A percentile compares a stretch with the other conserved stretches of the same genome.
These are phyloP conservation scores for Claviceps quebecensis DNA, from an alignment of 2,329 filamentous ascomycete species.

Conservation along the genomic window DNA sequence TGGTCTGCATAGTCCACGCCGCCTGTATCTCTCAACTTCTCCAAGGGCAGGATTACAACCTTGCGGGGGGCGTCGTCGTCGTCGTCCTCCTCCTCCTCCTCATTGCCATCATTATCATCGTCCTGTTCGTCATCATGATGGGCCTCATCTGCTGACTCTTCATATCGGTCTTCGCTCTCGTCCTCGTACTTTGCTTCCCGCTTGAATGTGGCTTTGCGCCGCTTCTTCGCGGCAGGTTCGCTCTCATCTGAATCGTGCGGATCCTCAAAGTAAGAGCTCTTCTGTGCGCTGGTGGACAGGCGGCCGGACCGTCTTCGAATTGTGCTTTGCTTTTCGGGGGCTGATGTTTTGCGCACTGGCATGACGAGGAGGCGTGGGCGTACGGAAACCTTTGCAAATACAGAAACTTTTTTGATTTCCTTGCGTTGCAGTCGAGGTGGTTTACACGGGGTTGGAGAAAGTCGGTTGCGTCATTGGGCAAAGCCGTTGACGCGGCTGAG, in stretches of 20 bases:
- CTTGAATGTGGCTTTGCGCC: constrained; percentile 14
- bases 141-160: constrained; percentile 14
- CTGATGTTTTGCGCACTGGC: constrained; percentile 2
- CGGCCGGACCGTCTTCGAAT: constrained; percentile 33
- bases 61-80: constrained; percentile 24
- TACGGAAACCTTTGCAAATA: background rate
- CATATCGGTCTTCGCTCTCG: constrained; percentile 11
- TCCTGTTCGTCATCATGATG: constrained; percentile 10
- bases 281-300: constrained; percentile 28
- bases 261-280: constrained; percentile 38
- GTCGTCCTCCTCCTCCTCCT: constrained; percentile 14
- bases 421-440: no score
- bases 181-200: constrained; percentile 5
- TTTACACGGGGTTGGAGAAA: background rate
- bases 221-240: constrained; percentile 14
- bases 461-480: constrained; percentile 4
- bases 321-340: background rate
- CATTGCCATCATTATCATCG: constrained; percentile 11
- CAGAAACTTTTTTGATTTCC: no score
- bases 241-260: constrained; percentile 3
- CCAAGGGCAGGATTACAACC: constrained; percentile 22
- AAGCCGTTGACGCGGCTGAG: background rate
- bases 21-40: constrained; percentile 20
- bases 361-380: background rate
- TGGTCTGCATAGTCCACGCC: constrained; percentile 34